Evolutionary conservation across 441 rosid species (phyloP).

Genomic region (Adansonia madagascariensis): DNA sequence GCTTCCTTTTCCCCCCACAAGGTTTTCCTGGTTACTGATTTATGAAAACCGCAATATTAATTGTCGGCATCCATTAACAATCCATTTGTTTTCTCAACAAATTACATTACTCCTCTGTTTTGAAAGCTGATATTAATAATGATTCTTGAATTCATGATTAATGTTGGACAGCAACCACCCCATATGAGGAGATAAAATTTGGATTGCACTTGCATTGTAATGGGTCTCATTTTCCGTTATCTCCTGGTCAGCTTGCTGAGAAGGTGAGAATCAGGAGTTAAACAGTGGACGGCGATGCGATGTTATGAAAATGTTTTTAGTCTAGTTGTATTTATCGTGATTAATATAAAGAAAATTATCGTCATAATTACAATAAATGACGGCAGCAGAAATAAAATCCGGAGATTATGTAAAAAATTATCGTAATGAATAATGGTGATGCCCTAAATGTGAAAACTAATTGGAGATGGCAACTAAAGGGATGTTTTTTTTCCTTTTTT

Average conservation of each 20-base stretch:
- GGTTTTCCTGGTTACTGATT: constrained; percentile 5
- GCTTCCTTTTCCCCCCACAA: constrained; percentile 24
- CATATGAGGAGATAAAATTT: background rate
- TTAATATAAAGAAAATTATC: too few species aligned
- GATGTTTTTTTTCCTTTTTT: background rate
- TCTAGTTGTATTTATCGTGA: too few species aligned
- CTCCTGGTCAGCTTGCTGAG: background rate
- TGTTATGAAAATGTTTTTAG: too few species aligned
- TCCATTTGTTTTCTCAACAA: constrained; percentile 15
- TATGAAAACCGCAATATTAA: constrained; percentile 4
- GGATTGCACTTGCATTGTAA: constrained; percentile 29
- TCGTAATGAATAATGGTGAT: background rate
- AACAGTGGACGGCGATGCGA: too few species aligned
- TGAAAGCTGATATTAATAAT: too few species aligned
- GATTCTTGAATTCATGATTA: background rate
- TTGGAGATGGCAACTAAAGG: background rate
- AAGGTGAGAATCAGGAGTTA: background rate
- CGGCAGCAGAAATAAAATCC: too few species aligned
- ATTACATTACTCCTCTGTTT: background rate
- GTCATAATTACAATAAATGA: too few species aligned
- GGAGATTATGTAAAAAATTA: background rate
- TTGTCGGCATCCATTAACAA: background rate
- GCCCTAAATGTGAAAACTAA: background rate
- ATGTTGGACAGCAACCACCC: constrained; percentile 20
- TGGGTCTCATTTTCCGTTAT: constrained; percentile 26